Base-by-base conservation (phyloP, 2,329 filamentous ascomycete species). In the Sarocladium strictum region DNA sequence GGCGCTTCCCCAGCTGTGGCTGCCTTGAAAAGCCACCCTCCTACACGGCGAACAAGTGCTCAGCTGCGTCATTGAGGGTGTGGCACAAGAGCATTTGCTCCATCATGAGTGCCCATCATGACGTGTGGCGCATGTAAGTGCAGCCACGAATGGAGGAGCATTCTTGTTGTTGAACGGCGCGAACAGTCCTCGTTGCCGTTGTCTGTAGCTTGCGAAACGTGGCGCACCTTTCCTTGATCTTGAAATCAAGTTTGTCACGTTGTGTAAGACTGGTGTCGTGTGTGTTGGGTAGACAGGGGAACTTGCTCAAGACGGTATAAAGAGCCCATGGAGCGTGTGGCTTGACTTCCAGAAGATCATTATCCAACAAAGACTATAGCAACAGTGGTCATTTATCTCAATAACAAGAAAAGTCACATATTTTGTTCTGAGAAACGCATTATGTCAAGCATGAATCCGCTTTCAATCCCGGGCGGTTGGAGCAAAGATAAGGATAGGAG, bases 401-500 rank as follows among this genome's bases (percentile, higher is more conserved):
- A 51, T 49, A 3, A 21, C 47, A 51, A 51, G 26, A 17, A 21
- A 7, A 3, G 4, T 35, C 10, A 33, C 21, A 26, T 11, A 19
- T 32, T 11, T 27, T 35, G n/a, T 33, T 11, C 24, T 21, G 27
- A 35, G 27, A 51, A 21, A 53, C 27, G 12, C 55, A 61, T 54
- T 38, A 64, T 63, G 63, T 55, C 65, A 52, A 58, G 57, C 49
- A 53, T 59, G 32, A 64, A 68, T 43, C 64, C 64, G 19, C 58
- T 57, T 21, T 53, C 65, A 43, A 60, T 65, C 52, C 62, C 62
- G 5, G 65, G 63, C 40, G 63, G 61, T 23, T 63, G 65, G 59
- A 63, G 61, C 50, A 68, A 69, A 58, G 66, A 69, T 23, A 58
- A 55, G 21, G 33, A 45, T 43, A 40, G 51, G 58, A 61, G 59